A percentile compares a stretch with the other conserved stretches of the same genome.
phyloP scores from a whole-genome alignment of 2,329 filamentous ascomycete species.

The Epichloe typhina region DNA sequence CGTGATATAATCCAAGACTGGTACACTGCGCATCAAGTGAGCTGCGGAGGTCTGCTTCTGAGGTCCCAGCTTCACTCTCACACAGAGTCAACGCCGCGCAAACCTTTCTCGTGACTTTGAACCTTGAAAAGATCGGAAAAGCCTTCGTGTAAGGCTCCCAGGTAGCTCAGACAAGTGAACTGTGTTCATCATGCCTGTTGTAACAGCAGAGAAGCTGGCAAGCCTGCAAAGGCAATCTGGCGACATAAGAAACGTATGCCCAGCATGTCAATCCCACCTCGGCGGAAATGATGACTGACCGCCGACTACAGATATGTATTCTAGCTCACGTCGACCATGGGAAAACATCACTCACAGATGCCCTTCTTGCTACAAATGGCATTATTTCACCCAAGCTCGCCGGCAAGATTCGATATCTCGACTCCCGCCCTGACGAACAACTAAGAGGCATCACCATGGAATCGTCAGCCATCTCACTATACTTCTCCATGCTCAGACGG shows the following conservation, averaged over 20 bases:
- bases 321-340: conserved; percentile 95
- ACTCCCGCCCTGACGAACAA: conserved; percentile 93
- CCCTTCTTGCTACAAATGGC: conserved; percentile 93
- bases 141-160: not conserved
- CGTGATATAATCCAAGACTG: not conserved
- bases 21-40: not conserved
- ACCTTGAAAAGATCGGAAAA: not conserved
- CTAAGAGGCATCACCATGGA: conserved; percentile 98
- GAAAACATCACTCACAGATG: conserved; percentile 94
- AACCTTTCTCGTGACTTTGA: not conserved
- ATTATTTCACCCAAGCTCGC: conserved; percentile 97
- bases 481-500: conserved; percentile 81
- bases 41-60: not conserved
- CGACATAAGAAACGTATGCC: conserved; percentile 77
- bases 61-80: not conserved
- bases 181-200: conserved; percentile 66
- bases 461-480: conserved; percentile 91
- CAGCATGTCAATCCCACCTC: not conserved
- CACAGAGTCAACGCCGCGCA: not conserved
- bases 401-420: conserved; percentile 94
- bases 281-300: not conserved
- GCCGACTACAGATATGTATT: conserved; percentile 63
- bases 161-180: not conserved
- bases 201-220: conserved; percentile 80
- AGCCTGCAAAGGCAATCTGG: conserved; percentile 77